phyloP scores from a whole-genome alignment of 2,329 filamentous ascomycete genomes.

The Apiospora hydei region DNA sequence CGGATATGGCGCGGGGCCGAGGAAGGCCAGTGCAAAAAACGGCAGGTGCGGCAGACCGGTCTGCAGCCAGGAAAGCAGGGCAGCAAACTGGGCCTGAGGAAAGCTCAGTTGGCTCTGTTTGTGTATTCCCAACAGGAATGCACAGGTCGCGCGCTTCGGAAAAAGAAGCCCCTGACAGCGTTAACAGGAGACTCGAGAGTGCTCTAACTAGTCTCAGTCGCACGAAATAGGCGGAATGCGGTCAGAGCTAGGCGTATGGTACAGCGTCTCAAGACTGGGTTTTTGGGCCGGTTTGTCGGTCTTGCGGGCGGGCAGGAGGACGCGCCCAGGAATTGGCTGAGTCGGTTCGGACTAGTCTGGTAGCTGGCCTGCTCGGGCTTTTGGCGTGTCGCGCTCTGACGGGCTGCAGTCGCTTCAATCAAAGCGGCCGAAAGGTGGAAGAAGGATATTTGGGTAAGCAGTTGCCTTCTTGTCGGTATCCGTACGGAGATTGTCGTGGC shows the following conservation, averaged over 20 bases:
- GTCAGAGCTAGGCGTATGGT: slow-evolving; percentile 2
- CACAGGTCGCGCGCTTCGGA: slow-evolving; percentile 11
- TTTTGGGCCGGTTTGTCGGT: background rate
- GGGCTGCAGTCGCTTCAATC: slow-evolving; percentile 6
- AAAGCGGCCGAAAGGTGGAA: background rate
- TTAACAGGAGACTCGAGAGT: background rate
- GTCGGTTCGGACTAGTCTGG: background rate
- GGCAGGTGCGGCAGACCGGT: slow-evolving; percentile 28
- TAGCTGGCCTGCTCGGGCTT: slow-evolving; percentile 7
- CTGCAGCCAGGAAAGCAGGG: slow-evolving; percentile 24
- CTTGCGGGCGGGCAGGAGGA: background rate
- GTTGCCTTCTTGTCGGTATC: background rate
- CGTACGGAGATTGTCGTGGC: background rate
- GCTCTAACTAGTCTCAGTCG: slow-evolving; percentile 18
- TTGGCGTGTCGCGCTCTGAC: slow-evolving; percentile 13
- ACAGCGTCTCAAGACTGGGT: slow-evolving; percentile 5
- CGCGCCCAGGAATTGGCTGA: slow-evolving; percentile 14
- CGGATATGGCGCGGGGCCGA: slow-evolving; percentile 15
- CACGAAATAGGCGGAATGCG: slow-evolving; percentile 12
- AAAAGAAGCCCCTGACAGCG: background rate
- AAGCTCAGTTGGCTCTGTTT: slow-evolving; percentile 6
- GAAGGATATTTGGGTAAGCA: background rate
- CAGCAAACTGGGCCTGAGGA: background rate
- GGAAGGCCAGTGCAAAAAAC: background rate
- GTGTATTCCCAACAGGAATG: slow-evolving; percentile 17